Percentiles rank a stretch among this genome's conserved stretches.
Conservation (phyloP, 257 asterid species). For the Knoxia roxburghii region DNA sequence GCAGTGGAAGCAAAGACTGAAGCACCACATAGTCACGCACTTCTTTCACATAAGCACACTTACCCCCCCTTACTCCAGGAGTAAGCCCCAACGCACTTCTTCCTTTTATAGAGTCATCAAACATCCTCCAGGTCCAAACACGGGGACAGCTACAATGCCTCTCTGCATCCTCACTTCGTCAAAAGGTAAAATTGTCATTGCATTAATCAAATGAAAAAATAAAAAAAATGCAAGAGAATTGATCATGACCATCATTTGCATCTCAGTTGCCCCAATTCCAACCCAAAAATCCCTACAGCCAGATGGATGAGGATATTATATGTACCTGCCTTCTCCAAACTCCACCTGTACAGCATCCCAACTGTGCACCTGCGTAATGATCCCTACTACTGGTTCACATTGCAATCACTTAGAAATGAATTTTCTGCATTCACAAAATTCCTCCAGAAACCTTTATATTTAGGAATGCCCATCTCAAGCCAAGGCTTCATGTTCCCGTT, state of each 20-base stretch:
- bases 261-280: conserved; percentile 12
- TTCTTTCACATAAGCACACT: neutral
- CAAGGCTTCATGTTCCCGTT: conserved; percentile 99
- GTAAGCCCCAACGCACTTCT: neutral
- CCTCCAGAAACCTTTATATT: conserved; percentile 70
- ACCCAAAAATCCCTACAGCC: neutral
- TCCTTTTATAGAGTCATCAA: neutral
- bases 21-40: neutral
- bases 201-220: conserved; percentile 10
- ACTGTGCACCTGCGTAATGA: conserved; percentile 19
- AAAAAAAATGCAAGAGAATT: conserved; percentile 19
- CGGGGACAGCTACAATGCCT: conserved; percentile 1
- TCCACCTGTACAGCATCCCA: conserved; percentile 21
- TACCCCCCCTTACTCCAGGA: neutral
- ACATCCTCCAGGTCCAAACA: conserved; percentile 1
- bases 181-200: conserved; percentile 5
- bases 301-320: neutral
- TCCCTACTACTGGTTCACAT: conserved; percentile 51
- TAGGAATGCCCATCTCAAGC: conserved; percentile 90
- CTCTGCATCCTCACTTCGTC: conserved; percentile 1
- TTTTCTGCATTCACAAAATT: conserved; percentile 59
- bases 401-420: conserved; percentile 75
- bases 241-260: conserved; percentile 13
- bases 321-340: conserved; percentile 11
- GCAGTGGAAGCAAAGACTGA: neutral